Conservation (phyloP, 805 yeast genomes). For the Yarrowia hollandica region DNA sequence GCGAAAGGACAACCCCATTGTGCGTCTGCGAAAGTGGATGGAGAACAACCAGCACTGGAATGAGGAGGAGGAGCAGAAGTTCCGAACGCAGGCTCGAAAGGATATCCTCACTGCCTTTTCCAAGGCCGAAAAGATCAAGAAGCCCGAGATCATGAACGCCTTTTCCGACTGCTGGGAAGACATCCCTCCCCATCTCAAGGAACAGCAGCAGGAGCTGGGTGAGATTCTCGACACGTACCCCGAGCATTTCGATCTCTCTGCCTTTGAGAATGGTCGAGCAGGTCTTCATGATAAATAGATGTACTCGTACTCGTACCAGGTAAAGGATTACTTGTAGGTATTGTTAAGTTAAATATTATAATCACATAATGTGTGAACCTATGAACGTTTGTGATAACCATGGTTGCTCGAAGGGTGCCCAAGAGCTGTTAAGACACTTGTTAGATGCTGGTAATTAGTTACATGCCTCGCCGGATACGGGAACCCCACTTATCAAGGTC, state of each 20-base stretch:
- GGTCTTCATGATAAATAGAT: constrained; percentile 33
- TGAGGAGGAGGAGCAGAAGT: constrained; percentile 37
- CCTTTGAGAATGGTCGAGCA: constrained; percentile 36
- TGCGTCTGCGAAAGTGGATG: constrained; percentile 41
- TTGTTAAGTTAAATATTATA: no score
- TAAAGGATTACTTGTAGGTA: no score
- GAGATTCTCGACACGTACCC: constrained; percentile 38
- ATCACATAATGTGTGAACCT: no score
- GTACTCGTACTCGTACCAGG: no score
- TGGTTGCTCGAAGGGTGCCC: no score
- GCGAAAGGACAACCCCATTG: constrained; percentile 40
- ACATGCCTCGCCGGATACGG: no score
- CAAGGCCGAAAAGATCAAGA: constrained; percentile 39
- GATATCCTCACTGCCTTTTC: constrained; percentile 37
- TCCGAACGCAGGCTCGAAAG: constrained; percentile 35
- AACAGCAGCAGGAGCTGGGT: constrained; percentile 38
- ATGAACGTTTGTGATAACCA: no score
- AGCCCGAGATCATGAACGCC: constrained; percentile 37
- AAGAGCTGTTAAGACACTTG: no score
- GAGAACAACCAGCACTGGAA: constrained; percentile 38
- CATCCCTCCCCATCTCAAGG: constrained; percentile 35
- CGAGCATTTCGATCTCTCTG: constrained; percentile 37
- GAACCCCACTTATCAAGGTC: no score
- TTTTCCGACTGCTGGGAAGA: constrained; percentile 37
- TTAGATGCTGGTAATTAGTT: no score